A percentile compares a stretch with the other conserved stretches of the same genome.
Evolutionary conservation across 768 basidiomycete species (phyloP).

Genomic region (Serendipita vermifera): DNA sequence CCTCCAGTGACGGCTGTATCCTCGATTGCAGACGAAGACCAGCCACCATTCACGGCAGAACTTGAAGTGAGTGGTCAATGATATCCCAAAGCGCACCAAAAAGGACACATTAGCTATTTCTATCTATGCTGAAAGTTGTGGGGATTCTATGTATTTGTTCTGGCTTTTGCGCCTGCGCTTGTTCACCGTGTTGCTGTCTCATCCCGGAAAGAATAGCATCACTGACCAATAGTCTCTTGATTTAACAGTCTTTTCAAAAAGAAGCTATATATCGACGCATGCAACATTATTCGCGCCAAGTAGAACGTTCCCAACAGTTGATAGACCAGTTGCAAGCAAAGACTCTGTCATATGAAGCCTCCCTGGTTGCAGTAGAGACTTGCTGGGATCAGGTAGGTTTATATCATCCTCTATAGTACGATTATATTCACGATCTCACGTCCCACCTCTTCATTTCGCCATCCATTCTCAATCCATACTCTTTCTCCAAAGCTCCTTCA

Average conservation of each 20-base stretch:
- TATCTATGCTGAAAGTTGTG: background rate
- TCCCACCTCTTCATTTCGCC: too few relatives aligned
- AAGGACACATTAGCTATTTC: constrained; percentile 13
- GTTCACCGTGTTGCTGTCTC: constrained; percentile 8
- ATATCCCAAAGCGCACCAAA: background rate
- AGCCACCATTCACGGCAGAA: constrained; percentile 2
- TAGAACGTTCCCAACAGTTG: constrained; percentile 47
- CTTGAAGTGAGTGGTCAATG: constrained; percentile 44
- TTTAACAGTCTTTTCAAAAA: constrained; percentile 60
- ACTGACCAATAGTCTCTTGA: constrained; percentile 10
- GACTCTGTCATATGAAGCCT: constrained; percentile 53
- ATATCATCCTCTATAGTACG: constrained; percentile 6
- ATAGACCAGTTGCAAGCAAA: constrained; percentile 54
- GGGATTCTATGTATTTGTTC: background rate
- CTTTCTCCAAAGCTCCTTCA: background rate
- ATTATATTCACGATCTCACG: background rate
- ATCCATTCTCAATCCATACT: background rate
- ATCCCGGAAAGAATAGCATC: background rate
- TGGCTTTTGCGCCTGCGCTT: constrained; percentile 6
- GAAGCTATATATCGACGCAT: constrained; percentile 77
- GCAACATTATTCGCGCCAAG: constrained; percentile 67
- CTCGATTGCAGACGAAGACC: constrained; percentile 15
- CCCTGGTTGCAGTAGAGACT: constrained; percentile 58
- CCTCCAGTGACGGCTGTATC: constrained; percentile 18
- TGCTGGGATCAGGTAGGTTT: constrained; percentile 63